Percentiles rank a stretch among this genome's conserved stretches.
These are phyloP conservation scores for Quercus berberidifolia DNA, from an alignment of 306 rosid genomes.

Conservation along the genomic window DNA sequence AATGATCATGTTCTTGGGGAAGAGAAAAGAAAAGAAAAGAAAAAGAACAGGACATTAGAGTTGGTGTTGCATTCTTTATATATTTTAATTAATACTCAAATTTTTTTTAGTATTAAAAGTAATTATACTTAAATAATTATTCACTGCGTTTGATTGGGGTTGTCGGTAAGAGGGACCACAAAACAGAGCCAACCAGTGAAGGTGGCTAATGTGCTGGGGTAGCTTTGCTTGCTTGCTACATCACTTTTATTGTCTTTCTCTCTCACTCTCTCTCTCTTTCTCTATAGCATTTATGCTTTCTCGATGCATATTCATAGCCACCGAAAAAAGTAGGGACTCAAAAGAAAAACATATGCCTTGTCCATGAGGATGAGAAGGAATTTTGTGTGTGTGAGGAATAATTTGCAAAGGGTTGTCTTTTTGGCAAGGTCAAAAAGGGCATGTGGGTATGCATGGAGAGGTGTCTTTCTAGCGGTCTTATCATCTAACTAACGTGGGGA, in stretches of 20 bases:
- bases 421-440: background rate
- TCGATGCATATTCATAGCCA: background rate
- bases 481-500: background rate
- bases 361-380: background rate
- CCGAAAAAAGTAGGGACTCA: background rate
- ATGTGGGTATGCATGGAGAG: background rate
- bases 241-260: background rate
- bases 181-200: conserved; percentile 14
- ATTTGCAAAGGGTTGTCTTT: background rate
- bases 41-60: background rate
- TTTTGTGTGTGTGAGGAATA: background rate
- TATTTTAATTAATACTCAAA: background rate
- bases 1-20: conserved; percentile 2
- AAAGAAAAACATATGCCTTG: background rate
- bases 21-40: background rate
- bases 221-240: conserved; percentile 21
- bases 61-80: background rate
- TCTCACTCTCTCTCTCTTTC: background rate
- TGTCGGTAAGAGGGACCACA: conserved; percentile 33
- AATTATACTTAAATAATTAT: too few species aligned
- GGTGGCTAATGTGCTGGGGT: conserved; percentile 12
- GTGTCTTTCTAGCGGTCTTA: background rate
- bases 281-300: background rate
- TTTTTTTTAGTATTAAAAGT: background rate
- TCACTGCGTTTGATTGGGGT: conserved; percentile 8